Conservation (phyloP, 2,329 filamentous ascomycete species). For the Penicillium psychrosexuale region DNA sequence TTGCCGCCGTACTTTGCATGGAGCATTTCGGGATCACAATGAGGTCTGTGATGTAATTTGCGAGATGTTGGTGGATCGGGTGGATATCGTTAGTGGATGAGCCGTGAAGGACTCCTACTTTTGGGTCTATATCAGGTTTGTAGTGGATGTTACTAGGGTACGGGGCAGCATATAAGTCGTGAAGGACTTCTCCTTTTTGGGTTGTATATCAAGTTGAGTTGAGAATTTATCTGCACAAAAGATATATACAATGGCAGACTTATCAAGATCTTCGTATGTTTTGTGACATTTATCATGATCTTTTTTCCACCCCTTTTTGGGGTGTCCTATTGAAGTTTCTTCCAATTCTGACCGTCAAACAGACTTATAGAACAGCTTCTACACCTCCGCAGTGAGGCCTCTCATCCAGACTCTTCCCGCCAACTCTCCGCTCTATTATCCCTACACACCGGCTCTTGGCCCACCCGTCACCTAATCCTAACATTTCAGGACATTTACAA, state of each 20-base stretch:
- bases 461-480: conserved; percentile 8
- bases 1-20: not conserved
- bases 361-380: conserved; percentile 15
- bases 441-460: conserved; percentile 12
- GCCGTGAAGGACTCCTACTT: not conserved
- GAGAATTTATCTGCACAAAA: not conserved
- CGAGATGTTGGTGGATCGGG: not conserved
- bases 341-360: conserved; percentile 4
- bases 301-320: not conserved
- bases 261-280: conserved; percentile 5
- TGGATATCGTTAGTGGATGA: not conserved
- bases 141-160: not conserved
- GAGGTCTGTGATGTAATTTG: not conserved
- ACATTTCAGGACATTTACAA: conserved; percentile 18
- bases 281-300: not conserved
- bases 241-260: conserved; percentile 2
- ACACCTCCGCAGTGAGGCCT: conserved; percentile 12
- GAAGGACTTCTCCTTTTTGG: not conserved
- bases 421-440: conserved; percentile 15
- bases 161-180: not conserved
- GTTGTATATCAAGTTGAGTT: not conserved
- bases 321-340: not conserved
- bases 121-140: not conserved
- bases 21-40: not conserved
- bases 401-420: conserved; percentile 8